phyloP scores from a whole-genome alignment of 768 basidiomycete genomes.

The Amanita rimosa region DNA sequence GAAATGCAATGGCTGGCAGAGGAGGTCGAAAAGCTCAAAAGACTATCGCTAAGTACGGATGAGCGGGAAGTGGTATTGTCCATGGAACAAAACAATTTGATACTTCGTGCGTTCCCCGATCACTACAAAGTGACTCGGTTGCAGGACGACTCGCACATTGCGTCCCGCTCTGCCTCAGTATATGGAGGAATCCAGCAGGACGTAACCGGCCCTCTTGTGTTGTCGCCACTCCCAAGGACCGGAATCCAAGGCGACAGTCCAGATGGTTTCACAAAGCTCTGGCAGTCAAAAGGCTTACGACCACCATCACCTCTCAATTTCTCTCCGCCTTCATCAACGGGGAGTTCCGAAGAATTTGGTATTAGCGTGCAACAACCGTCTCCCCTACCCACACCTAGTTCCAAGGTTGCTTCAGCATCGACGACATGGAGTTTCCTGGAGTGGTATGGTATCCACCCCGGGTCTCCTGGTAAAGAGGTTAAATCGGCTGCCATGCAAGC shows the following conservation, averaged over 20 bases:
- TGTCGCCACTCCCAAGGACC: background rate
- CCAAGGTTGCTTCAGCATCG: constrained; percentile 20
- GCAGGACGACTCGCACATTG: background rate
- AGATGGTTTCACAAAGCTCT: background rate
- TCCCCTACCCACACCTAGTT: constrained; percentile 13
- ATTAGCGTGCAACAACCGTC: constrained; percentile 1
- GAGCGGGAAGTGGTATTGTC: constrained; percentile 9
- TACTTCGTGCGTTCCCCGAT: constrained; percentile 5
- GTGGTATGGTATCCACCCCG: constrained; percentile 25
- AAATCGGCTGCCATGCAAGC: background rate
- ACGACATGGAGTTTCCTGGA: constrained; percentile 25
- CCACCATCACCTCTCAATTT: constrained; percentile 3
- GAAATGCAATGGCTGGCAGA: constrained; percentile 22
- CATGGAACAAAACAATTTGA: constrained; percentile 2
- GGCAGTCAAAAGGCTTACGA: background rate
- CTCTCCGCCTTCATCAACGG: constrained; percentile 6
- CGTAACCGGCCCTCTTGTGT: background rate
- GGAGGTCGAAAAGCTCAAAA: constrained; percentile 21
- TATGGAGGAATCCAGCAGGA: background rate
- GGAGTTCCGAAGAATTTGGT: background rate
- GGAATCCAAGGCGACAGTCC: background rate
- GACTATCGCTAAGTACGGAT: background rate
- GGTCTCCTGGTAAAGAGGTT: constrained; percentile 14
- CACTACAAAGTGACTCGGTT: background rate
- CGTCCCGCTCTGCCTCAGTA: background rate